Base-by-base conservation (phyloP, 768 basidiomycete genomes). In the Tulasnella sp. region DNA sequence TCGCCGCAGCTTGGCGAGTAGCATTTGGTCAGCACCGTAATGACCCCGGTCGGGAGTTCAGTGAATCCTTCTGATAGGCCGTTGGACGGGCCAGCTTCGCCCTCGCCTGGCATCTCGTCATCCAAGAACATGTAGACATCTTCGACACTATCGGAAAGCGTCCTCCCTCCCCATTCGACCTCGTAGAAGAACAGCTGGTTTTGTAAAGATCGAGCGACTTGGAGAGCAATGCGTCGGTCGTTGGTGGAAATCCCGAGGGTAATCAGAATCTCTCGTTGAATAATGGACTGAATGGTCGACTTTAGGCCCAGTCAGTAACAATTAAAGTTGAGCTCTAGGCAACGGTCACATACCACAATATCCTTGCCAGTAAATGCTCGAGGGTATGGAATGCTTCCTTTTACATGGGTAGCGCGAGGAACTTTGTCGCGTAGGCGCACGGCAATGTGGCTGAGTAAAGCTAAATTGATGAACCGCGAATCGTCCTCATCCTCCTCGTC, bases 131-230 rank as follows among this genome's bases (percentile, higher is more conserved):
- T 94, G 86, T 94, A 98, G 8, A 98, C 96, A 81, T 97, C 95
- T 83, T 97, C 96, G 5, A 97, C 93, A 3, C 93, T 92, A 83
- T 97, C 96, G 78, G 93, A 91, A 77, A 98, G 86, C 1, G 92
- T 88, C 27, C 92, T 90, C 74, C 92, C 91, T 40, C 93, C 95
- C 94, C 96, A 97, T 84, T 98, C 96, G 9, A 98, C 96, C 84
- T 99, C 97, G 83, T 95, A 95, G 85, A 98, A 97, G 88, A 96
- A 98, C 6, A 99, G 88, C 84, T 97, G 95, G 80, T 90, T 92
- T 83, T 98, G 96, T 48, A 99, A 87, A 79, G 94, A 94, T 52
- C 95, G 91, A 5, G 96, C 98, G 48, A 97, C 92, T 84, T 93
- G 92, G 39, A 98, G 86, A 5, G 97, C 95, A 21, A 92, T 92